Percentiles rank a stretch among this genome's conserved stretches.
phyloP scores from a whole-genome alignment of 441 rosid genomes.

The Adansonia madagascariensis region DNA sequence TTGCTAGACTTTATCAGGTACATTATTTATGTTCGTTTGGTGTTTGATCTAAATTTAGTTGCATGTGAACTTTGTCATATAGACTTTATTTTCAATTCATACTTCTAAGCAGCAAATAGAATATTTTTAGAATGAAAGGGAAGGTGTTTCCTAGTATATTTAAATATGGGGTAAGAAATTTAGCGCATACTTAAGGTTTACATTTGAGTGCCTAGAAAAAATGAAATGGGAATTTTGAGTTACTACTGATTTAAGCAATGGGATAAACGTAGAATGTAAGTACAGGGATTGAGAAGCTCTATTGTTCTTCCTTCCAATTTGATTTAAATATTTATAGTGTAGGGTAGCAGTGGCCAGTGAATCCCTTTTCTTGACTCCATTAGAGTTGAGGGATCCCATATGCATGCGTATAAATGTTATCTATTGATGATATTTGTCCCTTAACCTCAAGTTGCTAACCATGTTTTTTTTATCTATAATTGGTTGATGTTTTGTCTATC shows the following conservation, averaged over 20 bases:
- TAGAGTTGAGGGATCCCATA: background rate
- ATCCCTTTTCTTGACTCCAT: constrained; percentile 1
- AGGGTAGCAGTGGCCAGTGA: background rate
- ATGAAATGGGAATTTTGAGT: background rate
- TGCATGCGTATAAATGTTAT: no score
- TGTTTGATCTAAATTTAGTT: constrained; percentile 19
- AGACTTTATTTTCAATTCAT: background rate
- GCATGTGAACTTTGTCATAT: background rate
- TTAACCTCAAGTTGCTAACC: background rate
- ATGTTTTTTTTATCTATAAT: background rate
- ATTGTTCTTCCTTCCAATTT: background rate
- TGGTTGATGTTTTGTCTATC: background rate
- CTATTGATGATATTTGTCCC: background rate
- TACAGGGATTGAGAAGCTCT: background rate
- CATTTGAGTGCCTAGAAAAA: background rate
- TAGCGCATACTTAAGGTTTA: background rate
- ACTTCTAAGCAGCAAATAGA: background rate
- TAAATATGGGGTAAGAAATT: background rate
- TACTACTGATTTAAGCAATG: background rate
- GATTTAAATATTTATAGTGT: background rate
- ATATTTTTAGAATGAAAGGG: background rate
- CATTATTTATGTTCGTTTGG: background rate
- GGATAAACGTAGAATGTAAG: background rate
- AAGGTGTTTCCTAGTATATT: background rate
- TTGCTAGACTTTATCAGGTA: constrained; percentile 82